A percentile compares a stretch with the other conserved stretches of the same genome.
These are phyloP conservation scores for Mucor plumbeus DNA, from an alignment of 371 early-diverging fungal genomes.

Conservation along the genomic window DNA sequence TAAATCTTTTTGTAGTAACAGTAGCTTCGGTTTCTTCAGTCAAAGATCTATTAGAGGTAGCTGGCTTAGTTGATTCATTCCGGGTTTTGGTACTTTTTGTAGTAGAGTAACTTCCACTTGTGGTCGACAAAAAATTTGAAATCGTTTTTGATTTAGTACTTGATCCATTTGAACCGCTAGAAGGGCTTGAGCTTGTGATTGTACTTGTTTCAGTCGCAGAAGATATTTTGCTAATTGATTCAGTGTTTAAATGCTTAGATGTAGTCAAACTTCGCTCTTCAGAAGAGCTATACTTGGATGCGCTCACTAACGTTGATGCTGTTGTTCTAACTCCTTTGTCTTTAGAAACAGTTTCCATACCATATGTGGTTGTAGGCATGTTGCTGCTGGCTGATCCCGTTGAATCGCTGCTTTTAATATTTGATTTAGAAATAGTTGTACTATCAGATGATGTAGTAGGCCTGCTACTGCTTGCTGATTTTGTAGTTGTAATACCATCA, in stretches of 20 bases:
- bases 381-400: background rate
- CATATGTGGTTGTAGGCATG: background rate
- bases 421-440: background rate
- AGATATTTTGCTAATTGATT: background rate
- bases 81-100: background rate
- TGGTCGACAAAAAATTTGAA: no score
- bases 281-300: background rate
- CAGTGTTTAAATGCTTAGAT: background rate
- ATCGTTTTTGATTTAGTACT: background rate
- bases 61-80: background rate
- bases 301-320: background rate
- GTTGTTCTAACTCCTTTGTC: background rate
- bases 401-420: background rate
- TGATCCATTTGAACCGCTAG: background rate
- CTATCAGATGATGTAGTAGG: background rate
- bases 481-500: background rate
- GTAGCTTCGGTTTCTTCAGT: background rate
- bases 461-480: background rate
- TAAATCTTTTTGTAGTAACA: background rate
- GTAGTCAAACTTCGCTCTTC: background rate
- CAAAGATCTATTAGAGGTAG: background rate
- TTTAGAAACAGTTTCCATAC: background rate
- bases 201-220: background rate
- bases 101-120: background rate
- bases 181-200: background rate